Evolutionary conservation across 1,284 basidiomycete genomes (phyloP).

Genomic region (Pulchroboletus neoregius): DNA sequence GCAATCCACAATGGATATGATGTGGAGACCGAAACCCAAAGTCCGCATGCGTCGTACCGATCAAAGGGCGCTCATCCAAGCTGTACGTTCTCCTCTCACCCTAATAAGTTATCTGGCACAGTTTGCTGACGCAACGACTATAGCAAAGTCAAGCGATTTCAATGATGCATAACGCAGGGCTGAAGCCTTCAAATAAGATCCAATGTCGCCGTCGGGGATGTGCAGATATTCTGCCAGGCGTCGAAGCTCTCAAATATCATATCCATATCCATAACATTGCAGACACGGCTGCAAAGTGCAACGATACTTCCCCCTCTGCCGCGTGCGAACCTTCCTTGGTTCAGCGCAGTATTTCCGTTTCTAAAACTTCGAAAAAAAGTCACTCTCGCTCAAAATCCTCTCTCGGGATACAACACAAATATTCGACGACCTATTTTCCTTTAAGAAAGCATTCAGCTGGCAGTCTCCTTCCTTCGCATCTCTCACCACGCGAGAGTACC

Average conservation of each 20-base stretch:
- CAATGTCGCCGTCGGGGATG: conserved; percentile 54
- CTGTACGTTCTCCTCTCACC: conserved; percentile 33
- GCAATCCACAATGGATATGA: conserved; percentile 27
- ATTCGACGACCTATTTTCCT: neutral
- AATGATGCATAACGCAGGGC: conserved; percentile 33
- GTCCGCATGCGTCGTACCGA: conserved; percentile 34
- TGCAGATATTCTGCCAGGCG: conserved; percentile 42
- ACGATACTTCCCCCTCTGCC: neutral
- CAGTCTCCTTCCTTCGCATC: conserved; percentile 12
- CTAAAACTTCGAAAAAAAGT: conserved; percentile 3
- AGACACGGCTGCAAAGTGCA: conserved; percentile 20
- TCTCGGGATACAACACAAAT: neutral
- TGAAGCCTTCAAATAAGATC: conserved; percentile 28
- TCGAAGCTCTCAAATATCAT: conserved; percentile 51
- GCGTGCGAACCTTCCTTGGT: neutral
- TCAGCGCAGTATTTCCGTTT: conserved; percentile 1
- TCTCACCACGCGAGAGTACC: conserved; percentile 10
- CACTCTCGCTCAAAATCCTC: conserved; percentile 23
- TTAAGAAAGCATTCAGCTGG: conserved; percentile 21
- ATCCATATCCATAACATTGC: conserved; percentile 58
- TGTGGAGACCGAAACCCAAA: conserved; percentile 34
- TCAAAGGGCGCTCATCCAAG: conserved; percentile 36
- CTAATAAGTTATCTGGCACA: neutral
- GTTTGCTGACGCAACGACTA: conserved; percentile 9
- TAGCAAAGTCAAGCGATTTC: conserved; percentile 43